Conservation (phyloP, 1,139 yeast genomes). For the Saccharomyces hybrid region DNA sequence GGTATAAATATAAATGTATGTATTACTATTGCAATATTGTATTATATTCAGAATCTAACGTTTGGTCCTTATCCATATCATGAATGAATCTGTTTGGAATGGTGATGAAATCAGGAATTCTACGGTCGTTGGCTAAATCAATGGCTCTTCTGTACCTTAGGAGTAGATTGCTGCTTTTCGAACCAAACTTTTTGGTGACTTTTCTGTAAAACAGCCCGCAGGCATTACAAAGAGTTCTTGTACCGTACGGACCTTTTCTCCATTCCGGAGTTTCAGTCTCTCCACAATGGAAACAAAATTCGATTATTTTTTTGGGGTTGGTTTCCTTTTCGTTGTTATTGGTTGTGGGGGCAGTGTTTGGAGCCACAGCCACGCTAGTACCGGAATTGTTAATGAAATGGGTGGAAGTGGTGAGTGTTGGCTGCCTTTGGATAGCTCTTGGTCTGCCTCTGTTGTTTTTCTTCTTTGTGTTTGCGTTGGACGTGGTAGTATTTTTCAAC, state of each 20-base stretch:
- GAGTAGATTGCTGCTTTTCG: conserved; percentile 25
- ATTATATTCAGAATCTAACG: conserved; percentile 20
- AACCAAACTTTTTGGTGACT: conserved; percentile 42
- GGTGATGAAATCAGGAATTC: conserved; percentile 23
- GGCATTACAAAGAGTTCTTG: conserved; percentile 69
- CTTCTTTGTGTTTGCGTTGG: neutral
- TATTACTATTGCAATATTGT: conserved; percentile 8
- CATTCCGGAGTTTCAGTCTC: conserved; percentile 76
- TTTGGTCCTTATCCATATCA: conserved; percentile 16
- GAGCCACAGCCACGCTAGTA: neutral
- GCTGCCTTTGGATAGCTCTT: conserved; percentile 1
- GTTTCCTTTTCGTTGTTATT: conserved; percentile 8
- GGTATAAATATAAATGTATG: neutral
- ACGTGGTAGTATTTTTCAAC: neutral
- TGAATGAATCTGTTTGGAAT: conserved; percentile 24
- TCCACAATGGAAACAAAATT: conserved; percentile 50
- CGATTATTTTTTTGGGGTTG: conserved; percentile 5
- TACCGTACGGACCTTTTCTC: conserved; percentile 77
- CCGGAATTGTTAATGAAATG: conserved; percentile 3
- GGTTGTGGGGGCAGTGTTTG: conserved; percentile 8
- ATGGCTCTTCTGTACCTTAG: conserved; percentile 26
- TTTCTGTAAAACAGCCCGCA: conserved; percentile 76
- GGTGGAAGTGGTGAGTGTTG: neutral
- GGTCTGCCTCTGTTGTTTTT: neutral
- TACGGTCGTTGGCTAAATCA: conserved; percentile 24